Evolutionary conservation across 2,329 filamentous ascomycete species (phyloP).

Genomic region (Pyricularia sp.): DNA sequence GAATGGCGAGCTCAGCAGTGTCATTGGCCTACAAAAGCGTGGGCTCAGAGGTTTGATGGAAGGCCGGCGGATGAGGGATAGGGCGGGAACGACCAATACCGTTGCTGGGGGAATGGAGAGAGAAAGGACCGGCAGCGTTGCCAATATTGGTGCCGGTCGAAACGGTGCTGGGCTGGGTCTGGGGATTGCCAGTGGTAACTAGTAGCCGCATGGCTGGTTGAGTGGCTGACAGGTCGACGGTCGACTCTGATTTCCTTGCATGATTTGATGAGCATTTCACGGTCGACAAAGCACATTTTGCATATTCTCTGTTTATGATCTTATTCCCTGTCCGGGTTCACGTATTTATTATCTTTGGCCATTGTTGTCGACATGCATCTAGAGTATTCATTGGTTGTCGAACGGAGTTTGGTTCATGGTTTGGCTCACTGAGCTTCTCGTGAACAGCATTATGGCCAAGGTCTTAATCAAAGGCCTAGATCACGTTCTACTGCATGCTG

Average conservation of each 20-base stretch:
- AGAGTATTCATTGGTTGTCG: too few species aligned
- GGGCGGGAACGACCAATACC: slow-evolving; percentile 36
- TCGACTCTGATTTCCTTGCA: neutral
- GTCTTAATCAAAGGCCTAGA: too few species aligned
- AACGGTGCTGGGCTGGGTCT: neutral
- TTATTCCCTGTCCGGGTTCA: neutral
- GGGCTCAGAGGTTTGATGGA: slow-evolving; percentile 92
- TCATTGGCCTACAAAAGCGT: slow-evolving; percentile 91
- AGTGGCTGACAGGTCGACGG: neutral
- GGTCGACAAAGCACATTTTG: neutral
- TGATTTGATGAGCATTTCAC: slow-evolving; percentile 2
- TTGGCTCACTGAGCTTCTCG: too few species aligned
- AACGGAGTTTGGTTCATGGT: too few species aligned
- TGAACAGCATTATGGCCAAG: too few species aligned
- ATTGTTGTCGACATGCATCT: too few species aligned
- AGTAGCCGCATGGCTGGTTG: neutral
- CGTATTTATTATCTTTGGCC: neutral
- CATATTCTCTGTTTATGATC: neutral
- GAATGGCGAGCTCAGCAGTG: slow-evolving; percentile 73
- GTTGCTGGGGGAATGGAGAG: neutral
- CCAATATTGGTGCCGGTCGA: neutral
- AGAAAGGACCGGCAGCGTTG: neutral
- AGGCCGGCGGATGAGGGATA: slow-evolving; percentile 73
- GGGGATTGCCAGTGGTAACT: slow-evolving; percentile 3
- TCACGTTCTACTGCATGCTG: too few species aligned